Evolutionary conservation across 345 rosid species (phyloP), one percentile per base, ranked within the genome.

Genomic region (Euclidium syriacum): DNA sequence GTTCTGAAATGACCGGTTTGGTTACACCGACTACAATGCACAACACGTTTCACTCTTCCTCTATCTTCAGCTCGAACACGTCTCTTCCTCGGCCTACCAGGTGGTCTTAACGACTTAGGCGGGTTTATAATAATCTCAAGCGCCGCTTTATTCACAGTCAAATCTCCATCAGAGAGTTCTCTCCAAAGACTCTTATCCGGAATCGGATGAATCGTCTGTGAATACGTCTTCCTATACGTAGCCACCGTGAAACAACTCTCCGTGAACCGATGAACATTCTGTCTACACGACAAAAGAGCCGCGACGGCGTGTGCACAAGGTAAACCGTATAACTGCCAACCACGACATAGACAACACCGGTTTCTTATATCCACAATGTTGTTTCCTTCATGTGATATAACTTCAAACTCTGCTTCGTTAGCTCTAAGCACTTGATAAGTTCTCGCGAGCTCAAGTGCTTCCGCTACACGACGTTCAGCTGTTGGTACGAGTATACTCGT

Each of bases 1-100:
- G 99, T 94, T 77, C 99, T 81, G 76, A 94, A 94, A 80, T 94
- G 99, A 12, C 99, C 95, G 3, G 97, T 90, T 77, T 94, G 99
- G 64, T 94, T 90, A 77, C 99, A 94, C 20, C 96, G 88, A 67
- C 99, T 90, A 64, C 99, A 94, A 64, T 94, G 99, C 79, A 90
- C 99, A 53, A 90, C 92, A 55, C 99, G 78, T 75, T 94, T 94
- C 44, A 76, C 84, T 2, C 95, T 83, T 2, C 97, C 97, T 18
- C 95, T 84, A 30, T 90, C 99, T 70, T 94, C 99, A 23, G 95
- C 95, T 38, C 95, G 77, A 63, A 87, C 95, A 47, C 96, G 84
- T 73, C 90, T 94, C 80, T 90, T 94, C 70, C 97, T 78, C 19
- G 95, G 99, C 57, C 97, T 79, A 67, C 96, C 97, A 16, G 99